Evolutionary conservation across 2,329 filamentous ascomycete genomes (phyloP).

Genomic region (Epichloe typhina): DNA sequence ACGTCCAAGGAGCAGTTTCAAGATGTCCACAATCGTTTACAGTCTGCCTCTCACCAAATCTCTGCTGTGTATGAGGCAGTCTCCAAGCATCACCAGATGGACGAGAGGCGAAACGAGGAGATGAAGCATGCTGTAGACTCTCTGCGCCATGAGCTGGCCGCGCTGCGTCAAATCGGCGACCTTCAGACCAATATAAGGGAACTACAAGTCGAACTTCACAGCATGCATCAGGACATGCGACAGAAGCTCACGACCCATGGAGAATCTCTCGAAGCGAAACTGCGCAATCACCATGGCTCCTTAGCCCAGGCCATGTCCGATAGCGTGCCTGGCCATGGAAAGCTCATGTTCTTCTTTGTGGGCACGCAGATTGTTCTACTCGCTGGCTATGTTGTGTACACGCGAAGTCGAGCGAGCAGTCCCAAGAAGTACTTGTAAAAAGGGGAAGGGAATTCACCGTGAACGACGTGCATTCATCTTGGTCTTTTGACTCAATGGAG

Average conservation of each 20-base stretch:
- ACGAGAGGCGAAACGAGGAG: conserved; percentile 45
- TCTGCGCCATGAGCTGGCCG: conserved; percentile 32
- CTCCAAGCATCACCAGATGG: conserved; percentile 33
- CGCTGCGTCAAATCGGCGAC: conserved; percentile 29
- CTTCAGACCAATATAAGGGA: conserved; percentile 34
- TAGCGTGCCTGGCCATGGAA: conserved; percentile 35
- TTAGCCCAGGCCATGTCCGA: conserved; percentile 35
- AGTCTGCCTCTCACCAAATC: conserved; percentile 57
- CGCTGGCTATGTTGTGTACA: conserved; percentile 62
- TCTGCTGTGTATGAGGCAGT: conserved; percentile 47
- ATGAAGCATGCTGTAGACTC: conserved; percentile 33
- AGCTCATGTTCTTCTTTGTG: conserved; percentile 56
- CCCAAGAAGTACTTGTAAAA: conserved; percentile 84
- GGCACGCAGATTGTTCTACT: conserved; percentile 61
- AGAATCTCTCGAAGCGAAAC: conserved; percentile 37
- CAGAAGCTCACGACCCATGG: conserved; percentile 38
- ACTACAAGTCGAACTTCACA: conserved; percentile 45
- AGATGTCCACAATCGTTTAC: conserved; percentile 75
- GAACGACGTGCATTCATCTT: no score
- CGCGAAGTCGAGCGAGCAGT: conserved; percentile 57
- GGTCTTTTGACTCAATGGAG: background rate
- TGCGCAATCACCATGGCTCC: conserved; percentile 35
- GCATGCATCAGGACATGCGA: conserved; percentile 41
- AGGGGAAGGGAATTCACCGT: background rate
- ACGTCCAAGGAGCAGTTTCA: conserved; percentile 54